Conservation (phyloP, 805 yeast species). For the Blastobotrys peoriensis region DNA sequence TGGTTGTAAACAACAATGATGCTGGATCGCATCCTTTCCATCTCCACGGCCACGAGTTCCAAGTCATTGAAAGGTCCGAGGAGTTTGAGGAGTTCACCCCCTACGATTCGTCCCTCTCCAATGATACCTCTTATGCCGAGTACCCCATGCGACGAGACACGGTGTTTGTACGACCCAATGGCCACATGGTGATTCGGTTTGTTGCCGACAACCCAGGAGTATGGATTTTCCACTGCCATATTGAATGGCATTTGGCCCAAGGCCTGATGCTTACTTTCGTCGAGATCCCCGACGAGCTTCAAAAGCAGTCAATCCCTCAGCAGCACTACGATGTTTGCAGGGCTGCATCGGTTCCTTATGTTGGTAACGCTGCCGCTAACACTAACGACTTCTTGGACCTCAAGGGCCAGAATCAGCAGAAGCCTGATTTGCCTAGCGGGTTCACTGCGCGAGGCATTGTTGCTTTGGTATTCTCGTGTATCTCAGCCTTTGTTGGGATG, state of each 20-base stretch:
- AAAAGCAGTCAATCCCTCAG: slow-evolving; percentile 48
- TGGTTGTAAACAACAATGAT: slow-evolving; percentile 79
- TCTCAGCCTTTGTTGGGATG: slow-evolving; percentile 82
- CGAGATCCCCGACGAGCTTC: slow-evolving; percentile 73
- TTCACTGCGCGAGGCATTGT: slow-evolving; percentile 95
- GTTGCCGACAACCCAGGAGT: slow-evolving; percentile 95
- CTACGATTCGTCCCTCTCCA: slow-evolving; percentile 49
- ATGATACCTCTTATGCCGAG: slow-evolving; percentile 53
- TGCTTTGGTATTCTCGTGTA: slow-evolving; percentile 83
- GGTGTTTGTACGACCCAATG: slow-evolving; percentile 71
- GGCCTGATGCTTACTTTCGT: slow-evolving; percentile 77
- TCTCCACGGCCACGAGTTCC: slow-evolving; percentile 91
- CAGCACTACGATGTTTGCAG: slow-evolving; percentile 57
- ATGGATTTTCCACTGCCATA: slow-evolving; percentile 98
- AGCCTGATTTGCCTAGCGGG: slow-evolving; percentile 64
- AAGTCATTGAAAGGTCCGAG: slow-evolving; percentile 66
- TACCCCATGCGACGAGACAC: slow-evolving; percentile 84
- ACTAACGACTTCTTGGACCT: slow-evolving; percentile 56
- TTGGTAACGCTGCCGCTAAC: slow-evolving; percentile 92
- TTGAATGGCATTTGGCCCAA: slow-evolving; percentile 97
- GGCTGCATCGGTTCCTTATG: slow-evolving; percentile 43
- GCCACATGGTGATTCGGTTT: slow-evolving; percentile 81
- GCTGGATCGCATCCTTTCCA: slow-evolving; percentile 98
- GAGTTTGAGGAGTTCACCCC: slow-evolving; percentile 49
- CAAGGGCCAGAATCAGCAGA: slow-evolving; percentile 69